These are phyloP conservation scores for Globisporangium middletonii DNA, from an alignment of 352 stramenopile genomes.

Conservation along the genomic window DNA sequence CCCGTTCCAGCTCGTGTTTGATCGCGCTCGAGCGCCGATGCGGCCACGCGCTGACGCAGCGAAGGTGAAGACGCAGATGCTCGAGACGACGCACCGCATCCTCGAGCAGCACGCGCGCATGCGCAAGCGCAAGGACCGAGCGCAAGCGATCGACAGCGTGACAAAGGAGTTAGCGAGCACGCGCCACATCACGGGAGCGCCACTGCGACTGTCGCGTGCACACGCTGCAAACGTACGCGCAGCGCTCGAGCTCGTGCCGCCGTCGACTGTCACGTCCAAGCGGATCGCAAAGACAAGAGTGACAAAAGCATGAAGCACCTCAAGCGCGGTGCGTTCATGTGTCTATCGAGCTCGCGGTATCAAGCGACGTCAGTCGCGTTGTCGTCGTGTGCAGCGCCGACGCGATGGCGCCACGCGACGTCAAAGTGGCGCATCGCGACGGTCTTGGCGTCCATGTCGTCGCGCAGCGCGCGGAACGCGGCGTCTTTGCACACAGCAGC, in stretches of 20 bases:
- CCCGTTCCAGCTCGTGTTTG: slow-evolving; percentile 58
- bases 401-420: slow-evolving; percentile 39
- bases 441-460: slow-evolving; percentile 34
- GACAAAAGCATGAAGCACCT: too few species aligned
- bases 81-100: neutral
- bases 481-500: slow-evolving; percentile 72
- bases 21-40: neutral
- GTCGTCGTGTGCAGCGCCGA: neutral
- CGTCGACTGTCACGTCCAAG: neutral
- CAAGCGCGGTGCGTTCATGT: too few species aligned
- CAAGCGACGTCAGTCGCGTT: neutral
- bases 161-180: neutral
- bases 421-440: slow-evolving; percentile 41
- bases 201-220: neutral
- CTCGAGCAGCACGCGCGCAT: too few species aligned
- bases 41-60: too few species aligned
- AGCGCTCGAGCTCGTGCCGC: slow-evolving; percentile 16
- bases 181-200: too few species aligned
- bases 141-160: neutral
- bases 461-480: slow-evolving; percentile 67
- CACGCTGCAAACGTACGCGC: slow-evolving; percentile 4
- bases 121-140: neutral
- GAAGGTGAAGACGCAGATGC: neutral
- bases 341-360: neutral
- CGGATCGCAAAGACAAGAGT: slow-evolving; percentile 7